These are phyloP conservation scores for Cicer arietinum DNA, from an alignment of 306 rosid species.

Conservation along the genomic window DNA sequence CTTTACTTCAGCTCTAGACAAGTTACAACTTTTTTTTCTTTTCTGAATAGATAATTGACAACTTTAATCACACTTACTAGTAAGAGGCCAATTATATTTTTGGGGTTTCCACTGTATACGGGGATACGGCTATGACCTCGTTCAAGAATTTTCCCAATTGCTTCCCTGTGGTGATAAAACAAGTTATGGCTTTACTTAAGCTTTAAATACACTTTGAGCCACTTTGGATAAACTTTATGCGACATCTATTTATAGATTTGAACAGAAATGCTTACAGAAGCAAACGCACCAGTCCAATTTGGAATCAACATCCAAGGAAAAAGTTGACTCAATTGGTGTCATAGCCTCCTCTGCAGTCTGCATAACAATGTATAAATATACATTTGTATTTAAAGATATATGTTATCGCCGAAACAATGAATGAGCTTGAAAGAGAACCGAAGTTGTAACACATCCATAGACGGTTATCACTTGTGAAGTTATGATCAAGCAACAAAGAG, in stretches of 20 bases:
- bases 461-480: constrained; percentile 5
- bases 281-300: constrained; percentile 87
- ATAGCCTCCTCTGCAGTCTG: constrained; percentile 99
- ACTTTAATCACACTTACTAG: constrained; percentile 59
- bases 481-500: constrained; percentile 22
- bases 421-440: constrained; percentile 26
- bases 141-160: constrained; percentile 93
- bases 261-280: constrained; percentile 34
- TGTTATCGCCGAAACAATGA: constrained; percentile 33
- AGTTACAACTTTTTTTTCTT: too few relatives aligned
- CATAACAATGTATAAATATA: constrained; percentile 35
- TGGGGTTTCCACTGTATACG: constrained; percentile 86
- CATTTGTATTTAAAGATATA: constrained; percentile 5
- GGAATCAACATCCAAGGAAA: constrained; percentile 89
- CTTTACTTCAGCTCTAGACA: too few relatives aligned
- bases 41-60: too few relatives aligned
- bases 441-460: constrained; percentile 27
- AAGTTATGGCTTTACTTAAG: constrained; percentile 29
- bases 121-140: constrained; percentile 98
- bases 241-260: constrained; percentile 22
- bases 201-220: not conserved
- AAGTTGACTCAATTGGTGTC: constrained; percentile 97
- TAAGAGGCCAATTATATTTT: constrained; percentile 84
- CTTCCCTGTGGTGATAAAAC: constrained; percentile 70
- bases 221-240: constrained; percentile 5